These are phyloP conservation scores for Penicillium pulvis DNA, from an alignment of 495 filamentous ascomycete species.

Conservation along the genomic window DNA sequence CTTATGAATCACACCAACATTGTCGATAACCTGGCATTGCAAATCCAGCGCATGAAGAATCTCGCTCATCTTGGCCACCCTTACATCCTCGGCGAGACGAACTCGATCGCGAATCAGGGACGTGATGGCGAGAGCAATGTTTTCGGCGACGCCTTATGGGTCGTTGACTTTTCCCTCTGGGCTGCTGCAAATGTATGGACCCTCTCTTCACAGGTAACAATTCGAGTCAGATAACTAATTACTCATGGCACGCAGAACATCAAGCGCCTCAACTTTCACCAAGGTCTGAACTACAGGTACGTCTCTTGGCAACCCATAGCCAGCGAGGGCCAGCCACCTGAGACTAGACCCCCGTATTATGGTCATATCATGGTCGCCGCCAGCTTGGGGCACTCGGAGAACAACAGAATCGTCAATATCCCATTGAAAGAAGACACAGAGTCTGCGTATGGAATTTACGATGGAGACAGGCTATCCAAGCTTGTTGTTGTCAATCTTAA, in stretches of 20 bases:
- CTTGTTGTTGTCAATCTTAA: constrained; percentile 19
- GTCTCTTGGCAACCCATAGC: constrained; percentile 26
- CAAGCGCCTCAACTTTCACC: constrained; percentile 25
- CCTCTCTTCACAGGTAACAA: not conserved
- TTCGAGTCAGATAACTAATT: not conserved
- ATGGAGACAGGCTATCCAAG: constrained; percentile 9
- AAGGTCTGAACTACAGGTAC: constrained; percentile 26
- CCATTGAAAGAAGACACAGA: constrained; percentile 17
- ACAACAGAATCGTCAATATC: constrained; percentile 19
- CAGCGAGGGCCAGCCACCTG: constrained; percentile 8
- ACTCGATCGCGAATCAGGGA: constrained; percentile 22
- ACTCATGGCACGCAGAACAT: constrained; percentile 12
- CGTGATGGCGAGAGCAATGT: constrained; percentile 15
- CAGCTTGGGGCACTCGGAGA: not conserved
- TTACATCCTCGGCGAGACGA: constrained; percentile 17
- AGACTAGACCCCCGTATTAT: constrained; percentile 21
- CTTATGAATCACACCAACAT: constrained; percentile 29
- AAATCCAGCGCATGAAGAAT: constrained; percentile 17
- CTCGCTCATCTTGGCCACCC: constrained; percentile 20
- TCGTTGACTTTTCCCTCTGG: constrained; percentile 25
- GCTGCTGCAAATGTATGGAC: constrained; percentile 17
- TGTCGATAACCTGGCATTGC: constrained; percentile 8
- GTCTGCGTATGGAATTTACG: constrained; percentile 17
- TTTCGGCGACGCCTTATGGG: constrained; percentile 23
- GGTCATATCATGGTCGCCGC: constrained; percentile 26